Conservation (phyloP, 2,329 filamentous ascomycete genomes). For the Samsoniella hepiali region DNA sequence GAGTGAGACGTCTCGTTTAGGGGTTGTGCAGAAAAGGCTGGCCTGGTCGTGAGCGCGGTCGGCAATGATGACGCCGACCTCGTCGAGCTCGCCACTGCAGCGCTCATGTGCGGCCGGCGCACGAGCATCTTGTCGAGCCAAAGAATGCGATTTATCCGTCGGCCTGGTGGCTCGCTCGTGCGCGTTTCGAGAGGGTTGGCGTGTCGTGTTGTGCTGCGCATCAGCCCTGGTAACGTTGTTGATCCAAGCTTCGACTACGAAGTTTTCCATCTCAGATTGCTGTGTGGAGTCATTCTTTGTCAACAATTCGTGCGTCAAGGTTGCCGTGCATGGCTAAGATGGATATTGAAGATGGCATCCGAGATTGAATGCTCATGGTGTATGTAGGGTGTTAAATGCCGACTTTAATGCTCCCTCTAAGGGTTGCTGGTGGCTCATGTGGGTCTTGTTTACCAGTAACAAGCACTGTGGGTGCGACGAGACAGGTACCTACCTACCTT, state of each 20-base stretch:
- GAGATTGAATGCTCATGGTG: neutral
- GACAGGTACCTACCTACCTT: too few species aligned
- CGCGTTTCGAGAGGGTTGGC: conserved; percentile 1
- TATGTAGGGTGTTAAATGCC: too few species aligned
- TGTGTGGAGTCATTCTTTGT: neutral
- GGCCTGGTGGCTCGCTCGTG: neutral
- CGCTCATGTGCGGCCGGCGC: neutral
- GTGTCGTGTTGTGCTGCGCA: neutral
- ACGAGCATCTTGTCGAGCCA: neutral
- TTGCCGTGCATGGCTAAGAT: neutral
- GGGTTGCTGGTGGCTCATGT: too few species aligned
- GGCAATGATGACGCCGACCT: neutral
- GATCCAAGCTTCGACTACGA: conserved; percentile 1
- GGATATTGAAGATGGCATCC: neutral
- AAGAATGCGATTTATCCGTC: neutral
- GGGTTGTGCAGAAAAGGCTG: neutral
- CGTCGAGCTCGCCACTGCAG: neutral
- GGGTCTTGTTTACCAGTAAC: too few species aligned
- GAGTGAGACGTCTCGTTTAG: neutral
- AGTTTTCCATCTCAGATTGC: neutral
- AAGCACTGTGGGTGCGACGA: too few species aligned
- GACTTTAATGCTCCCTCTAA: too few species aligned
- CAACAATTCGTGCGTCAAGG: neutral
- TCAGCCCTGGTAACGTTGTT: neutral
- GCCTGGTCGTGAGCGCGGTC: neutral